These are phyloP conservation scores for Pleurotus eryngii DNA, from an alignment of 768 basidiomycete genomes.

Conservation along the genomic window DNA sequence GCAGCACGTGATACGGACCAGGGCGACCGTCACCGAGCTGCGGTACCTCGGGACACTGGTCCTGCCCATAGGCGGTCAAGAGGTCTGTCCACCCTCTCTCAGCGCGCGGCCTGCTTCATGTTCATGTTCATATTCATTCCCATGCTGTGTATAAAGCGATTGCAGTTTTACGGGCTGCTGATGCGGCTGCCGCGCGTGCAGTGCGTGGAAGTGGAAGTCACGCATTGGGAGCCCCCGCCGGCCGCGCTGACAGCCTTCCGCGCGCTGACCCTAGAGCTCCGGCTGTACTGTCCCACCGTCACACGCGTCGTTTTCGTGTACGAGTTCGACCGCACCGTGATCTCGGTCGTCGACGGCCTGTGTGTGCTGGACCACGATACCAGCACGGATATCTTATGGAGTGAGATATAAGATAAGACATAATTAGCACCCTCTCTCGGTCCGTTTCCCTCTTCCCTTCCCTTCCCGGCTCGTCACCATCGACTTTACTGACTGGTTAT, in stretches of 20 bases:
- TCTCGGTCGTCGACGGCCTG: slow-evolving; percentile 32
- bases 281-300: slow-evolving; percentile 55
- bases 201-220: slow-evolving; percentile 62
- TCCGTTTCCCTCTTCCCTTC: neutral
- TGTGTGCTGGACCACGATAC: slow-evolving; percentile 29
- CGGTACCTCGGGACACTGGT: slow-evolving; percentile 64
- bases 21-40: slow-evolving; percentile 33
- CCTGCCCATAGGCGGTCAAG: slow-evolving; percentile 52
- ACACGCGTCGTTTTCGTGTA: slow-evolving; percentile 56
- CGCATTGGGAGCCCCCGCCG: slow-evolving; percentile 62
- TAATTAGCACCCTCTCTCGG: neutral
- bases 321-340: slow-evolving; percentile 57
- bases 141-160: slow-evolving; percentile 36
- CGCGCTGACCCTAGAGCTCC: slow-evolving; percentile 57
- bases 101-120: slow-evolving; percentile 6
- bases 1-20: slow-evolving; percentile 32
- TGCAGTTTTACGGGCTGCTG: slow-evolving; percentile 58
- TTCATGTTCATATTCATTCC: neutral
- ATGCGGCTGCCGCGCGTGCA: slow-evolving; percentile 48
- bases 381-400: slow-evolving; percentile 30
- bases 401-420: slow-evolving; percentile 23
- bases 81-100: slow-evolving; percentile 34
- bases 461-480: neutral
- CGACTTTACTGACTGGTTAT: neutral
- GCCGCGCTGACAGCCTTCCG: slow-evolving; percentile 50